phyloP scores from a whole-genome alignment of 805 yeast genomes.

The Ogataea nitratoaversa region DNA sequence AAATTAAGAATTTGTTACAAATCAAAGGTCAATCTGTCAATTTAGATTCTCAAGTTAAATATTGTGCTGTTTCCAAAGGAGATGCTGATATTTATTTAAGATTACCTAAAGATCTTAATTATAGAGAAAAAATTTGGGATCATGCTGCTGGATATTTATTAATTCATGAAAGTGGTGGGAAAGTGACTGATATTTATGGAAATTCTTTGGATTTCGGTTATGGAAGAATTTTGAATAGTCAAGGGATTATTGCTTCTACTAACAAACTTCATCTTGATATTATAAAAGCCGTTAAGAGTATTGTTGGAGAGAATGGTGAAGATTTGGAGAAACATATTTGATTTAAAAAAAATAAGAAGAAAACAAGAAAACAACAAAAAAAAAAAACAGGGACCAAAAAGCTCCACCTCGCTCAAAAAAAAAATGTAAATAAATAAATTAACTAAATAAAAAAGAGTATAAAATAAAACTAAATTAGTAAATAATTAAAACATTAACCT shows the following conservation, averaged over 20 bases:
- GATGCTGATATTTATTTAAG: slow-evolving; percentile 90
- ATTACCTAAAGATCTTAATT: slow-evolving; percentile 69
- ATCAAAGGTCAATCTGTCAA: slow-evolving; percentile 61
- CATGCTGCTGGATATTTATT: slow-evolving; percentile 94
- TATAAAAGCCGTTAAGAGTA: slow-evolving; percentile 41
- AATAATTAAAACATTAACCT: too few species aligned
- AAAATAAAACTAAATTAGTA: too few species aligned
- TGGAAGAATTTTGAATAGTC: slow-evolving; percentile 77
- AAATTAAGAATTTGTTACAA: slow-evolving; percentile 60
- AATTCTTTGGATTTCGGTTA: slow-evolving; percentile 70
- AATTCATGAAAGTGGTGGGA: slow-evolving; percentile 87
- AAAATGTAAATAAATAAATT: too few species aligned
- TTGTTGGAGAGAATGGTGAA: slow-evolving; percentile 33
- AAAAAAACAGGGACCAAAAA: too few species aligned
- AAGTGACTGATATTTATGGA: slow-evolving; percentile 82
- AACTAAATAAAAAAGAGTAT: too few species aligned
- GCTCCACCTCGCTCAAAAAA: too few species aligned
- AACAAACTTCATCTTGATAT: slow-evolving; percentile 44
- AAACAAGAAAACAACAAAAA: too few species aligned
- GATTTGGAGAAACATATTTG: slow-evolving; percentile 23
- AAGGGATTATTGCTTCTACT: slow-evolving; percentile 90
- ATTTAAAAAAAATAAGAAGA: too few species aligned
- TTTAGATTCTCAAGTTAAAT: slow-evolving; percentile 94
- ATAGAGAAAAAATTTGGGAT: slow-evolving; percentile 97
- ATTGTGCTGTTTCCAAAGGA: slow-evolving; percentile 86